Evolutionary conservation across 169 alveolate species (phyloP).

Genomic region (Plasmodium coatneyi): DNA sequence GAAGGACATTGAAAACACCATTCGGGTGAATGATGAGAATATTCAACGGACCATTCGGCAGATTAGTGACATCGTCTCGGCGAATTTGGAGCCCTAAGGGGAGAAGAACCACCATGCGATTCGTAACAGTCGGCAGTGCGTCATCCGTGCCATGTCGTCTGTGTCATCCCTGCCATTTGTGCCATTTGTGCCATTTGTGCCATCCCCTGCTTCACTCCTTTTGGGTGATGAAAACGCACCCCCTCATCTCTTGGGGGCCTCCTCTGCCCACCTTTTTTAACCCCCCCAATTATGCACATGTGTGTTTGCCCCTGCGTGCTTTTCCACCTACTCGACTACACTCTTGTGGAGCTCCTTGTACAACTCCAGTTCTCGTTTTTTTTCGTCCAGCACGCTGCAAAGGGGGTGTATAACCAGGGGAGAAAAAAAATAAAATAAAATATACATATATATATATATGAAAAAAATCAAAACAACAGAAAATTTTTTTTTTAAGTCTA

Average conservation of each 20-base stretch:
- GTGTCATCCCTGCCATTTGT: background rate
- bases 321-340: conserved; percentile 6
- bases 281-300: background rate
- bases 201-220: background rate
- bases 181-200: background rate
- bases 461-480: background rate
- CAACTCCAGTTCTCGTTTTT: conserved; percentile 53
- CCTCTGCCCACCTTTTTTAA: background rate
- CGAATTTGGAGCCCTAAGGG: conserved; percentile 1
- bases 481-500: background rate
- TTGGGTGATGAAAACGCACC: background rate
- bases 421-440: background rate
- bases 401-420: background rate
- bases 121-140: background rate
- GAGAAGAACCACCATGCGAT: background rate
- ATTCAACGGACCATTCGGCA: conserved; percentile 32
- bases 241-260: background rate
- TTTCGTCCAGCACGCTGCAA: conserved; percentile 44
- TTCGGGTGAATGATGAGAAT: conserved; percentile 22
- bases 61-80: conserved; percentile 24
- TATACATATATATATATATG: background rate
- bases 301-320: background rate
- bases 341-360: conserved; percentile 55
- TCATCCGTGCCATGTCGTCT: background rate
- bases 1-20: conserved; percentile 25